phyloP scores from a whole-genome alignment of 73 alveolate species.

The Stentor roeselii region DNA sequence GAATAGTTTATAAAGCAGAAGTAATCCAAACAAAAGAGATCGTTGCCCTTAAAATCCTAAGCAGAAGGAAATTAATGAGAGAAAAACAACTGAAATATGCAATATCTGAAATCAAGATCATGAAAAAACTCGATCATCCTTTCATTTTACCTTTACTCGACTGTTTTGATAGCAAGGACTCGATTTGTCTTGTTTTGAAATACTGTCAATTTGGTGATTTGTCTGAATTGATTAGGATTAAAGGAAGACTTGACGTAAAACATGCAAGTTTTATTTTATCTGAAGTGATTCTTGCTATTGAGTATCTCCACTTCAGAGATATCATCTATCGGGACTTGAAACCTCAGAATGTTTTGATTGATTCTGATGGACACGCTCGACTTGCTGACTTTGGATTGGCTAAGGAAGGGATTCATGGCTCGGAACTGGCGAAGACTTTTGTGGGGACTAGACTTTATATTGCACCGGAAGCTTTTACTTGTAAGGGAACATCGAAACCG shows the following conservation, averaged over 20 bases:
- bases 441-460: slow-evolving; percentile 62
- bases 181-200: slow-evolving; percentile 81
- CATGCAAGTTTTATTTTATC: slow-evolving; percentile 53
- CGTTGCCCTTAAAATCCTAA: slow-evolving; percentile 80
- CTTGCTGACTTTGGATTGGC: slow-evolving; percentile 96
- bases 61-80: slow-evolving; percentile 64
- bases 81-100: slow-evolving; percentile 78
- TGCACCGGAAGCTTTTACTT: slow-evolving; percentile 55
- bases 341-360: slow-evolving; percentile 57
- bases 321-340: slow-evolving; percentile 59
- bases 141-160: slow-evolving; percentile 75
- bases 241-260: slow-evolving; percentile 56
- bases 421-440: slow-evolving; percentile 57
- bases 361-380: slow-evolving; percentile 60
- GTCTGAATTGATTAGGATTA: slow-evolving; percentile 41
- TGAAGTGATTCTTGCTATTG: slow-evolving; percentile 58
- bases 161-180: slow-evolving; percentile 74
- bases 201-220: slow-evolving; percentile 68
- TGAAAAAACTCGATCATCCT: slow-evolving; percentile 75
- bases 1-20: slow-evolving; percentile 86
- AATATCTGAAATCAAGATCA: slow-evolving; percentile 72
- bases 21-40: slow-evolving; percentile 59
- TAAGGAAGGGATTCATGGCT: slow-evolving; percentile 51
- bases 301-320: slow-evolving; percentile 51
- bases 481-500: slow-evolving; percentile 57